These are phyloP conservation scores for Harringtonia lauricola DNA, from an alignment of 2,329 filamentous ascomycete species.

Conservation along the genomic window DNA sequence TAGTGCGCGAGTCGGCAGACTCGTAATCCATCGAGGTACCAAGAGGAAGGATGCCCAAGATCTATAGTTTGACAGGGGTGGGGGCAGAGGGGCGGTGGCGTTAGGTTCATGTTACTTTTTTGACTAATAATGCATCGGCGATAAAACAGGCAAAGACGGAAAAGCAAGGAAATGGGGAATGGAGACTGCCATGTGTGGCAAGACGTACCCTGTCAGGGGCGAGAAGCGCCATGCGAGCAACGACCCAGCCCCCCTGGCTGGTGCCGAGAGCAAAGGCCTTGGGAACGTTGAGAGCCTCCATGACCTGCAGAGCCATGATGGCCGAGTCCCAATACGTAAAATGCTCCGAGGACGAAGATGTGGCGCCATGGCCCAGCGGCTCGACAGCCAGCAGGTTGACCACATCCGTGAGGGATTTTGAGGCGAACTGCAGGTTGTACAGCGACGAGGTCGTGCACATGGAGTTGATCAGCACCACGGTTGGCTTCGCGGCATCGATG, in stretches of 20 bases:
- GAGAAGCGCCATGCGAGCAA: constrained; percentile 38
- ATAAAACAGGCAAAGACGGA: neutral
- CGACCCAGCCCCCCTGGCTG: constrained; percentile 42
- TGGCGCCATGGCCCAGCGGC: constrained; percentile 36
- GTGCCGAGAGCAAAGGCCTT: constrained; percentile 40
- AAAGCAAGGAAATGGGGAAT: neutral
- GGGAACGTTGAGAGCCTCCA: constrained; percentile 36
- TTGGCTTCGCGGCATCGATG: constrained; percentile 35
- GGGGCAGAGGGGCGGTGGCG: too few relatives aligned
- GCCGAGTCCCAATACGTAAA: constrained; percentile 47
- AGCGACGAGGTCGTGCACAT: constrained; percentile 33
- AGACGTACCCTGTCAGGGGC: constrained; percentile 31
- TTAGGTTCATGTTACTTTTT: neutral
- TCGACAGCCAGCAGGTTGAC: constrained; percentile 38
- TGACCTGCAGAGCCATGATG: constrained; percentile 41
- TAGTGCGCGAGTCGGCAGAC: constrained; percentile 27
- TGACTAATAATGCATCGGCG: neutral
- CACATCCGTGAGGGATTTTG: constrained; percentile 23
- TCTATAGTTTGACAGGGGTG: too few relatives aligned
- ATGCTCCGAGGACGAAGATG: constrained; percentile 29
- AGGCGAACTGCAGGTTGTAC: constrained; percentile 30
- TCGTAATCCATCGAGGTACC: constrained; percentile 40
- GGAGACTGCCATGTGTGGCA: too few relatives aligned
- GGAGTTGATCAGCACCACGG: constrained; percentile 35
- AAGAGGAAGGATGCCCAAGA: constrained; percentile 31